phyloP scores from a whole-genome alignment of 805 yeast genomes.

The Sugiyamaella mastotermitis region DNA sequence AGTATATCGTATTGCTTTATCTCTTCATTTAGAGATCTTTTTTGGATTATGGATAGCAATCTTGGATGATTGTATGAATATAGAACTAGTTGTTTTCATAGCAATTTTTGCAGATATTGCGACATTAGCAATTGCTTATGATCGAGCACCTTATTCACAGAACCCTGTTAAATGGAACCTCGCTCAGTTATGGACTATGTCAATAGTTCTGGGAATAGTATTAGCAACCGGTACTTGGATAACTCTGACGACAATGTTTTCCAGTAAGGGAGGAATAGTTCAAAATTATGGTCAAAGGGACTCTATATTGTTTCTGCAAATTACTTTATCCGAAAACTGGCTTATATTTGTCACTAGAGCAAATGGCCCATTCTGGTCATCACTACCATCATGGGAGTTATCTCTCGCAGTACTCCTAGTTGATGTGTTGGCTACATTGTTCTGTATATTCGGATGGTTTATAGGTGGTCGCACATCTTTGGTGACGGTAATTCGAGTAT shows the following conservation, averaged over 20 bases:
- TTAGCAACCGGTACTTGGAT: slow-evolving; percentile 85
- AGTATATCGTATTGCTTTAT: slow-evolving; percentile 95
- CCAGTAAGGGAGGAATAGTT: slow-evolving; percentile 76
- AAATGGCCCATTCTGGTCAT: slow-evolving; percentile 98
- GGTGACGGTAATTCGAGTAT: slow-evolving; percentile 88
- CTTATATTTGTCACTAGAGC: slow-evolving; percentile 95
- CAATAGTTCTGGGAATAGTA: slow-evolving; percentile 59
- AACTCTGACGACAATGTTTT: slow-evolving; percentile 90
- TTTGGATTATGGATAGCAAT: slow-evolving; percentile 96
- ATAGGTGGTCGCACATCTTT: slow-evolving; percentile 96
- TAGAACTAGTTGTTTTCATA: slow-evolving; percentile 90
- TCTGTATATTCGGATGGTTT: slow-evolving; percentile 96
- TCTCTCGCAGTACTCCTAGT: slow-evolving; percentile 88
- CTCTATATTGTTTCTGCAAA: slow-evolving; percentile 90
- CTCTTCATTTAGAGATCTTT: slow-evolving; percentile 90
- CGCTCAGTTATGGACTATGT: slow-evolving; percentile 87
- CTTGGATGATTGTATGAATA: slow-evolving; percentile 77
- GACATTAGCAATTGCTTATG: slow-evolving; percentile 76
- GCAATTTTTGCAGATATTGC: slow-evolving; percentile 89
- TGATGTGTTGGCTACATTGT: slow-evolving; percentile 87
- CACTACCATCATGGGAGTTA: slow-evolving; percentile 94
- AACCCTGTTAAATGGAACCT: slow-evolving; percentile 94
- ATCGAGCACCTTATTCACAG: slow-evolving; percentile 92
- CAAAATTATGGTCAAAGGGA: slow-evolving; percentile 94
- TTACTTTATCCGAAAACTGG: slow-evolving; percentile 95